These are phyloP conservation scores for Lentinula detonsa DNA, from an alignment of 768 basidiomycete genomes.

Conservation along the genomic window DNA sequence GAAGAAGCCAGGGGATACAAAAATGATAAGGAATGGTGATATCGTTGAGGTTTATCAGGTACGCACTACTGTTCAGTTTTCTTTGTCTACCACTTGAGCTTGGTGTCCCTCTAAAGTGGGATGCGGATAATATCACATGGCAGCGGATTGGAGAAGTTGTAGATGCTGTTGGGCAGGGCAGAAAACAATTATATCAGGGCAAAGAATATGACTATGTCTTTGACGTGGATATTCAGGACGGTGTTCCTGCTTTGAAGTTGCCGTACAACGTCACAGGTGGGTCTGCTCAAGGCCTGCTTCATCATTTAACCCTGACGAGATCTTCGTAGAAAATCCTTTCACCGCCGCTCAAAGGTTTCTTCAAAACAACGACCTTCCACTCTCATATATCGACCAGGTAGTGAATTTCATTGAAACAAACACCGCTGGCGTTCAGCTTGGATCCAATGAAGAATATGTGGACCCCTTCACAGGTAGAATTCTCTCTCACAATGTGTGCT, in stretches of 20 bases:
- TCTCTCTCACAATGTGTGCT: neutral
- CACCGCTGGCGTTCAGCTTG: constrained; percentile 70
- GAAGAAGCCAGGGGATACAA: constrained; percentile 90
- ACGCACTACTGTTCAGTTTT: constrained; percentile 11
- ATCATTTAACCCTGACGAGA: neutral
- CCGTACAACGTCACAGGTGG: constrained; percentile 87
- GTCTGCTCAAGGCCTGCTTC: constrained; percentile 10
- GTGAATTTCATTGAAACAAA: constrained; percentile 93
- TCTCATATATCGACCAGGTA: constrained; percentile 82
- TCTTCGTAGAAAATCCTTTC: constrained; percentile 80
- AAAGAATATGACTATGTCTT: constrained; percentile 99
- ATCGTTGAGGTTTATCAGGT: constrained; percentile 90
- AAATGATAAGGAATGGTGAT: constrained; percentile 80
- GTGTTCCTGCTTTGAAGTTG: constrained; percentile 86
- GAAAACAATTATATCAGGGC: constrained; percentile 89
- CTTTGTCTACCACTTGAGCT: neutral
- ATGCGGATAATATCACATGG: constrained; percentile 56
- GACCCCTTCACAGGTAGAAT: constrained; percentile 87
- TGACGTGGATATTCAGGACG: constrained; percentile 94
- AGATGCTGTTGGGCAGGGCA: constrained; percentile 85
- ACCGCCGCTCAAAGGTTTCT: constrained; percentile 87
- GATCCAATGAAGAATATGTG: constrained; percentile 55
- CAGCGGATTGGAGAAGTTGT: constrained; percentile 95
- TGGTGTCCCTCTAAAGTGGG: constrained; percentile 61
- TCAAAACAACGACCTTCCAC: constrained; percentile 73